A percentile compares a stretch with the other conserved stretches of the same genome.
Conservation (phyloP, 2,329 filamentous ascomycete genomes). For the Cladosporium sp. region DNA sequence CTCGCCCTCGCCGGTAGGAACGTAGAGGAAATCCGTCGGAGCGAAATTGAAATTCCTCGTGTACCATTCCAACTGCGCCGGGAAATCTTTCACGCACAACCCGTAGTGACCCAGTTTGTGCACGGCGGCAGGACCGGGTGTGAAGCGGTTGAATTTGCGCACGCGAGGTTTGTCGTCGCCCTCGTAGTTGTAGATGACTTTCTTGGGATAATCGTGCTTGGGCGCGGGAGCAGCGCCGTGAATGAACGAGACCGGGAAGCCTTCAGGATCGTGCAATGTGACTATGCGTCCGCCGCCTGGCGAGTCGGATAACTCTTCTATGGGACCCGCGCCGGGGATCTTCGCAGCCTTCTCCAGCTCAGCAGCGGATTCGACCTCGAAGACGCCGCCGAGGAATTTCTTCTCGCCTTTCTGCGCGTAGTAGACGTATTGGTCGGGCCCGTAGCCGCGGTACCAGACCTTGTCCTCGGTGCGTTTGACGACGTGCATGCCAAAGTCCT, state of each 20-base stretch:
- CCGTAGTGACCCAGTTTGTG: constrained; percentile 50
- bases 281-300: constrained; percentile 38
- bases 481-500: constrained; percentile 42
- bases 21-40: constrained; percentile 39
- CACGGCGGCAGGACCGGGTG: constrained; percentile 45
- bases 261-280: constrained; percentile 37
- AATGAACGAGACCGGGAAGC: constrained; percentile 38
- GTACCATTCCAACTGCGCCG: constrained; percentile 31
- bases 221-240: constrained; percentile 32
- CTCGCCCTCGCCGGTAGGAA: constrained; percentile 15
- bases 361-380: constrained; percentile 37
- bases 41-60: constrained; percentile 44
- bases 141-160: constrained; percentile 39
- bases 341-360: constrained; percentile 39
- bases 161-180: constrained; percentile 33
- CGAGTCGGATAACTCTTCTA: constrained; percentile 32
- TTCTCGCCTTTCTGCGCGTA: constrained; percentile 37
- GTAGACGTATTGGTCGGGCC: constrained; percentile 42
- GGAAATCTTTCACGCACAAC: constrained; percentile 34
- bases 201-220: constrained; percentile 25
- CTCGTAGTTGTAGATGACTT: constrained; percentile 35
- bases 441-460: constrained; percentile 42
- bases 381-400: constrained; percentile 40
- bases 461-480: constrained; percentile 33
- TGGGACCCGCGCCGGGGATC: constrained; percentile 27